Conservation (phyloP, 1,139 yeast genomes). For the Pichia sp. region DNA sequence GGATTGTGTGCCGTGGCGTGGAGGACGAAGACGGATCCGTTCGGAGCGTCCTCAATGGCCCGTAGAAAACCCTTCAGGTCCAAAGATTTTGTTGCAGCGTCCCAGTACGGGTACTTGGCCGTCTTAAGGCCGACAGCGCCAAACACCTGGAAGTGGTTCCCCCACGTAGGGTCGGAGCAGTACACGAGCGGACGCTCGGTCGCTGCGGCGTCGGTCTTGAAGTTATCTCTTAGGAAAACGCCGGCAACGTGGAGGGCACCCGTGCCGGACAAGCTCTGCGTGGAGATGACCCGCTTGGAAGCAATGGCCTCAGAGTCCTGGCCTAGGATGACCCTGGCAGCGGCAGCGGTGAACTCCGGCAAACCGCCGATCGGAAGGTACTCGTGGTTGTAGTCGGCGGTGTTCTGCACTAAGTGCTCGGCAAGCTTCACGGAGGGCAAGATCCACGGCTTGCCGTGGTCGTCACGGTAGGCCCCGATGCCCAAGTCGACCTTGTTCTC, state of each 20-base stretch:
- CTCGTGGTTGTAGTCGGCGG: slow-evolving; percentile 80
- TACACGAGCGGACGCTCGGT: slow-evolving; percentile 50
- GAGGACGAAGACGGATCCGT: slow-evolving; percentile 73
- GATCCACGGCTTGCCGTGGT: slow-evolving; percentile 90
- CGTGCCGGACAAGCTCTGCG: slow-evolving; percentile 90
- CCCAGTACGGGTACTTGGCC: slow-evolving; percentile 75
- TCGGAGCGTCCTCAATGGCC: slow-evolving; percentile 67
- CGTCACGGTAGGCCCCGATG: slow-evolving; percentile 95
- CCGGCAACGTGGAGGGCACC: slow-evolving; percentile 94
- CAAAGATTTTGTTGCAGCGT: slow-evolving; percentile 54
- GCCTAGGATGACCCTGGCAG: slow-evolving; percentile 81
- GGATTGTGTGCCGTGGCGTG: slow-evolving; percentile 99
- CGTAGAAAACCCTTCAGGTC: slow-evolving; percentile 65
- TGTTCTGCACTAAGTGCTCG: slow-evolving; percentile 52
- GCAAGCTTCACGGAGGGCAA: slow-evolving; percentile 78
- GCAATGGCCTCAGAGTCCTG: slow-evolving; percentile 51
- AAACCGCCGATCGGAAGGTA: slow-evolving; percentile 82
- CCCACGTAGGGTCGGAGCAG: slow-evolving; percentile 93
- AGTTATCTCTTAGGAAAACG: slow-evolving; percentile 59
- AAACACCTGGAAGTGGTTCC: slow-evolving; percentile 85
- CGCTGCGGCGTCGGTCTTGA: slow-evolving; percentile 35
- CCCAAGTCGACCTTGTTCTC: slow-evolving; percentile 71
- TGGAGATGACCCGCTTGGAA: slow-evolving; percentile 59
- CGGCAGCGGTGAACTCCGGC: slow-evolving; percentile 62
- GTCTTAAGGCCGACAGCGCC: slow-evolving; percentile 60